Evolutionary conservation across 768 basidiomycete genomes (phyloP).

Genomic region (Leccinum imitatum): DNA sequence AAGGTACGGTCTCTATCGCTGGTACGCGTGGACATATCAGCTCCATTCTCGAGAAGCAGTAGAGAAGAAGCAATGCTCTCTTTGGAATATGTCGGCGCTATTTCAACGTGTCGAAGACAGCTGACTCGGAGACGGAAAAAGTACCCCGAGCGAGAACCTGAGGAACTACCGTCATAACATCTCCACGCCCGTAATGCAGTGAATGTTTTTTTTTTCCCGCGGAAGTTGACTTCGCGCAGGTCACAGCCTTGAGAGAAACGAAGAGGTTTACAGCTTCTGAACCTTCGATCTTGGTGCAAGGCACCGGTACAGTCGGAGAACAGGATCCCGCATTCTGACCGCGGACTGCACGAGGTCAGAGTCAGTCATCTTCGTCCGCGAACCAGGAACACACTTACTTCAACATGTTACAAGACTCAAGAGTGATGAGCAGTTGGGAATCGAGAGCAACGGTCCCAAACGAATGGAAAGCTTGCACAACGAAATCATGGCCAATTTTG

Average conservation of each 20-base stretch:
- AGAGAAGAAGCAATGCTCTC: not conserved
- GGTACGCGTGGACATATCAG: not conserved
- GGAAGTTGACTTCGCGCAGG: not conserved
- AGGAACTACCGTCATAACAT: not conserved
- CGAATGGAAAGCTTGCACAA: not conserved
- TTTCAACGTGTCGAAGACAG: not conserved
- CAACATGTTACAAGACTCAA: not conserved
- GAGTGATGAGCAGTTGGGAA: not conserved
- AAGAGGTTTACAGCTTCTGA: not conserved
- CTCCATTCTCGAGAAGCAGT: conserved; percentile 1
- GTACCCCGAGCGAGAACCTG: not conserved
- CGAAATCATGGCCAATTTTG: not conserved
- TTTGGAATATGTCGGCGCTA: not conserved
- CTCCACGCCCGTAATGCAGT: not conserved
- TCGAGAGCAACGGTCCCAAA: not conserved
- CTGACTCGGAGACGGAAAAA: not conserved
- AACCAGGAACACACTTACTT: not conserved
- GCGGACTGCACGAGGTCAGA: no score
- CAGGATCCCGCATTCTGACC: no score
- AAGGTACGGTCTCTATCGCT: not conserved
- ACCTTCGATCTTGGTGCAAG: not conserved
- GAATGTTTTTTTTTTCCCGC: not conserved
- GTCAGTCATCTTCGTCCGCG: not conserved
- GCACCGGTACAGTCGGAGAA: not conserved
- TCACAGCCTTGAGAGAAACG: no score